These are phyloP conservation scores for Tillandsia fasciculata DNA, from an alignment of 176 grass and related monocot species.

Conservation along the genomic window DNA sequence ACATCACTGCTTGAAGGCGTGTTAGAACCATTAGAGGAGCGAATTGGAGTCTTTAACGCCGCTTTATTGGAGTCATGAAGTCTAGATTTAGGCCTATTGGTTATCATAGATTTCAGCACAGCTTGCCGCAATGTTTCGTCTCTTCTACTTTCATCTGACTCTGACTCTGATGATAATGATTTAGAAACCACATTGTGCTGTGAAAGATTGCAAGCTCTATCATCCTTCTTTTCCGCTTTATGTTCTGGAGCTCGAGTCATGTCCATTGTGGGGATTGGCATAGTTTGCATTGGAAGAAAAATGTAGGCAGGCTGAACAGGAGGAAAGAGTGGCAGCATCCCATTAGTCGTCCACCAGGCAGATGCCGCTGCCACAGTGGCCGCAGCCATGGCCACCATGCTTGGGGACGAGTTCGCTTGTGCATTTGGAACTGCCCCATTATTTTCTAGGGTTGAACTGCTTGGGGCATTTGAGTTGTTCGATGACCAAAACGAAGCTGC, in stretches of 20 bases:
- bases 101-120: not conserved
- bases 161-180: not conserved
- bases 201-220: not conserved
- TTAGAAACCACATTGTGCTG: not conserved
- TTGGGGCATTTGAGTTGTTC: not conserved
- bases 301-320: not conserved
- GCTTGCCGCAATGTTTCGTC: not conserved
- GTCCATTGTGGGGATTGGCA: not conserved
- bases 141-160: not conserved
- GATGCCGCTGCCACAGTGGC: slow-evolving; percentile 20
- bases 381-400: slow-evolving; percentile 4
- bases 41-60: not conserved
- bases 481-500: slow-evolving; percentile 13
- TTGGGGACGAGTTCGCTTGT: not conserved
- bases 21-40: slow-evolving; percentile 6
- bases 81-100: not conserved
- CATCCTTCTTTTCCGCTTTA: not conserved
- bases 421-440: not conserved
- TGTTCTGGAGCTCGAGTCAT: not conserved
- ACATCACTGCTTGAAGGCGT: not conserved
- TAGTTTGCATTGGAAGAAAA: not conserved
- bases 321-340: not conserved
- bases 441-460: not conserved
- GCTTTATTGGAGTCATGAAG: not conserved
- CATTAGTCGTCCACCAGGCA: slow-evolving; percentile 19